Conservation (phyloP, 306 rosid species). For the Vigna mungo region DNA sequence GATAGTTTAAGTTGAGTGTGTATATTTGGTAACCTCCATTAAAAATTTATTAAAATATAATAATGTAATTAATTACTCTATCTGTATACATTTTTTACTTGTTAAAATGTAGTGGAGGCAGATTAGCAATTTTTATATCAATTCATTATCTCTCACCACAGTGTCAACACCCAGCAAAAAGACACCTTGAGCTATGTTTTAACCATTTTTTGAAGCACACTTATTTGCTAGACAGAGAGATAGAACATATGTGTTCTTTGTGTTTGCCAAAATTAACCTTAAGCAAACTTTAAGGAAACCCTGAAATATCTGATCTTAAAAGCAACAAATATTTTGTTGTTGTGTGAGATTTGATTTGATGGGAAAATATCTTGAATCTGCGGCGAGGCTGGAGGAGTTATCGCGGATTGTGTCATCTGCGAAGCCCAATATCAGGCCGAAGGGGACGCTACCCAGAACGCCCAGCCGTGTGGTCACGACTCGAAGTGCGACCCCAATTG, state of each 20-base stretch:
- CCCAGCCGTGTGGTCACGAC: conserved; percentile 51
- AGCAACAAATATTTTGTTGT: not conserved
- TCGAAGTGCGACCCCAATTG: conserved; percentile 36
- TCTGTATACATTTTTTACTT: too few relatives aligned
- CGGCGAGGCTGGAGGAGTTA: conserved; percentile 55
- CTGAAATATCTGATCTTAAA: not conserved
- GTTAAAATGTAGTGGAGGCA: too few relatives aligned
- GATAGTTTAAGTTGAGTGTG: too few relatives aligned
- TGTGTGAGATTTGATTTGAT: conserved; percentile 30
- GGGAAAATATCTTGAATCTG: conserved; percentile 74
- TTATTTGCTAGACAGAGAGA: not conserved
- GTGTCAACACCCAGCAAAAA: not conserved
- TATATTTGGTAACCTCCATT: too few relatives aligned
- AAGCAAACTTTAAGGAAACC: not conserved
- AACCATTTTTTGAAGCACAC: not conserved
- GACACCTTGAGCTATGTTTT: not conserved
- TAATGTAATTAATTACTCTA: too few relatives aligned
- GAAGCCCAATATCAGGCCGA: conserved; percentile 43
- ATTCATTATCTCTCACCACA: not conserved
- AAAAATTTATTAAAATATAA: too few relatives aligned
- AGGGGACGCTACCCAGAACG: conserved; percentile 42
- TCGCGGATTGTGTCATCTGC: conserved; percentile 61
- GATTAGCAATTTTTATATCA: too few relatives aligned
- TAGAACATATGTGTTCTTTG: not conserved
- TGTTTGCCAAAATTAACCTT: not conserved